Base-by-base conservation (phyloP, 352 stramenopile species). In the Phytophthora rubi region DNA sequence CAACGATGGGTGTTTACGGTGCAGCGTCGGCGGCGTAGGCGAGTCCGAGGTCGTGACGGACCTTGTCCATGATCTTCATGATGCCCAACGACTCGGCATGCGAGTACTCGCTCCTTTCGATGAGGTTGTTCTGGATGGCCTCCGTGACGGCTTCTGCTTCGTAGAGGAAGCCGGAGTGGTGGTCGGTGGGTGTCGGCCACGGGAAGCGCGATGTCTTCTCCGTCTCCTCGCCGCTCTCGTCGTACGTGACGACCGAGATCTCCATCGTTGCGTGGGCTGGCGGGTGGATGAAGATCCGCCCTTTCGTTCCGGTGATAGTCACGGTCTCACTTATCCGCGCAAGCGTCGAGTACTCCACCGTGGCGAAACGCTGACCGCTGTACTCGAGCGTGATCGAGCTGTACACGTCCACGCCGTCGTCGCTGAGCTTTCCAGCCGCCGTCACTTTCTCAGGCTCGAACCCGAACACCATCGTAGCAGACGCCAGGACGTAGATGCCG, bases 401-500 rank as follows among this genome's bases (percentile, higher is more conserved):
- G 73, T 88, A 94, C 3, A 87, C 45, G 35, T 90, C 81, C 13
- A 92, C 81, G 18, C 81, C 79, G 8, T 77, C 81, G 3, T 70
- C 68, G 15, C 83, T 79, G 8, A 88, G 71, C 33, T 81, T 82
- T 15, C 83, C 83, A 2, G 71, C 65, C 0, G 79, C 69, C 0
- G 75, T 81, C 35, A 97, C 65, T n/a, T 78, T 77, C 23, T 83
- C 65, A 16, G 81, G 77, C 35, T 75, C 44, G 6, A 59, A 63
- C 61, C 85, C 83, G 45, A 95, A 79, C 21, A 81, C 77, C 72
- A 94, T 82, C 0, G 88, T 89, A 4, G 89, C 87, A 39, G 84
- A 85, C 2, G 87, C 76, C n/a, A 97, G 72, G 18, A 87, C 82
- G 73, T 97, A 97, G 59, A 93, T 82, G 21, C 85, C 90, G 51